phyloP scores from a whole-genome alignment of 192 early-diverging fungal species.

The Backusella westeae region DNA sequence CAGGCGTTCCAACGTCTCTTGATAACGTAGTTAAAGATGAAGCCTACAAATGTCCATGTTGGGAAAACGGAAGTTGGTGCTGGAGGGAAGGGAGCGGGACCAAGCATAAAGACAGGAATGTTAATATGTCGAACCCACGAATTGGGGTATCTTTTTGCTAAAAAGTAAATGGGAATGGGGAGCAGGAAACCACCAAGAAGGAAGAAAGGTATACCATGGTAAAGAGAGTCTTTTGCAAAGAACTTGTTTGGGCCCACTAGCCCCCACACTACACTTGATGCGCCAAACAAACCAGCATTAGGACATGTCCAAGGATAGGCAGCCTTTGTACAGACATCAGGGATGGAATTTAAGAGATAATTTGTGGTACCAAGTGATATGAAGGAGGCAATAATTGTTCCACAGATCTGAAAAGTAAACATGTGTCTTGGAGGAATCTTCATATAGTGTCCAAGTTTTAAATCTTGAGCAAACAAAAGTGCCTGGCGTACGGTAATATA shows the following conservation, averaged over 20 bases:
- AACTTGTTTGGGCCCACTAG: constrained; percentile 69
- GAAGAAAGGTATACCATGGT: constrained; percentile 48
- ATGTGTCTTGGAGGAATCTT: constrained; percentile 80
- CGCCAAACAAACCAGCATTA: constrained; percentile 56
- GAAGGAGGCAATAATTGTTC: constrained; percentile 68
- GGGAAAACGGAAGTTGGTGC: constrained; percentile 49
- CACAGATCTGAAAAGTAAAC: constrained; percentile 74
- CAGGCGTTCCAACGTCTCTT: constrained; percentile 61
- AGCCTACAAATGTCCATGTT: constrained; percentile 48
- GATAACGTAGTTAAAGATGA: constrained; percentile 71
- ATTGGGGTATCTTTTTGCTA: constrained; percentile 59
- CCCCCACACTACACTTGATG: constrained; percentile 80
- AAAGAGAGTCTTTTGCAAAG: constrained; percentile 53
- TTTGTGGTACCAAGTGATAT: constrained; percentile 68
- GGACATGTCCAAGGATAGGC: constrained; percentile 68
- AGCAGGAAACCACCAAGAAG: constrained; percentile 65
- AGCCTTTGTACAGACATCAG: constrained; percentile 56
- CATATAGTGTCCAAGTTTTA: constrained; percentile 80
- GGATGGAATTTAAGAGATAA: constrained; percentile 61
- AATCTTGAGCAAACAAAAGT: constrained; percentile 60
- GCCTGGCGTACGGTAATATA: constrained; percentile 59
- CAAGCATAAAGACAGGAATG: constrained; percentile 66
- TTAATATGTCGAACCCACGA: constrained; percentile 69
- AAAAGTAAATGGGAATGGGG: constrained; percentile 69
- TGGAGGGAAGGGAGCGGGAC: constrained; percentile 59